These are phyloP conservation scores for Zizania latifolia DNA, from an alignment of 176 grass and related monocot species.

Conservation along the genomic window DNA sequence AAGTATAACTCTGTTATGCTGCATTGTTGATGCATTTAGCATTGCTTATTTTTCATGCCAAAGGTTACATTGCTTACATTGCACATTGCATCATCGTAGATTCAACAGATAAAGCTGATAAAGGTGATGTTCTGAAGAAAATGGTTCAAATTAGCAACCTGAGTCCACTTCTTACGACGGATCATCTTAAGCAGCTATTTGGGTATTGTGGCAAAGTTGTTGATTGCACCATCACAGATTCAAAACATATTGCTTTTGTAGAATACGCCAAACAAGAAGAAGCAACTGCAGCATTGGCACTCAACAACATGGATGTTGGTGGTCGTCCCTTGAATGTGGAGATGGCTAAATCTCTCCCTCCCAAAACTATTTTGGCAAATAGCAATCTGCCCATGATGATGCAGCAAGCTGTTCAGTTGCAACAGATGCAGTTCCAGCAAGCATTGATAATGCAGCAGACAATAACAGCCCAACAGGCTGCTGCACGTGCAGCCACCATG, in stretches of 20 bases:
- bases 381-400: slow-evolving; percentile 79
- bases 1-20: neutral
- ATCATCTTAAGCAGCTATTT: slow-evolving; percentile 91
- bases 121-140: slow-evolving; percentile 70
- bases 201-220: slow-evolving; percentile 76
- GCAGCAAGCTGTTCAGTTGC: slow-evolving; percentile 92
- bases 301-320: slow-evolving; percentile 81
- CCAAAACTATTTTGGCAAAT: slow-evolving; percentile 52
- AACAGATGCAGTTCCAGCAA: slow-evolving; percentile 98
- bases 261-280: slow-evolving; percentile 85
- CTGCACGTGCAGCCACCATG: slow-evolving; percentile 80
- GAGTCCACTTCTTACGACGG: slow-evolving; percentile 66
- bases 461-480: slow-evolving; percentile 70
- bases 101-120: slow-evolving; percentile 46
- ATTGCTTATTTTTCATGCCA: neutral
- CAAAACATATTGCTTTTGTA: slow-evolving; percentile 82
- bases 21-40: neutral
- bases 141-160: slow-evolving; percentile 94
- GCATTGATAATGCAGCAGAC: slow-evolving; percentile 81
- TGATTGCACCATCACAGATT: slow-evolving; percentile 76
- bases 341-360: slow-evolving; percentile 89
- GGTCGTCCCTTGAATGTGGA: slow-evolving; percentile 89
- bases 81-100: slow-evolving; percentile 35
- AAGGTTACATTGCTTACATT: neutral
- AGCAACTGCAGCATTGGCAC: slow-evolving; percentile 64